phyloP scores from a whole-genome alignment of 129 eudicot species.

The Flaveria bidentis region DNA sequence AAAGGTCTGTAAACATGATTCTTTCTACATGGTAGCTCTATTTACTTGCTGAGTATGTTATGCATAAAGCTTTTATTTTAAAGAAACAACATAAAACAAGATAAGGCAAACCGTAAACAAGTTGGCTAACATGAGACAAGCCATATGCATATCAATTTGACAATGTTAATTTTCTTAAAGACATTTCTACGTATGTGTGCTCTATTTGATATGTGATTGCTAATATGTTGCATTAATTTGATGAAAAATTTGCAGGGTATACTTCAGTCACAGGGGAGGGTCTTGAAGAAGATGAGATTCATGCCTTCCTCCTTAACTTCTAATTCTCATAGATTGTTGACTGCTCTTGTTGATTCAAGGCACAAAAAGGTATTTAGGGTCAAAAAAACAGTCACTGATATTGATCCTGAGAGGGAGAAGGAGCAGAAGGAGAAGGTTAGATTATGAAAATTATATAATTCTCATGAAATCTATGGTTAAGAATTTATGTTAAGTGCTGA shows the following conservation, averaged over 20 bases:
- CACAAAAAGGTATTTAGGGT: slow-evolving; percentile 92
- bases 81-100: slow-evolving; percentile 19
- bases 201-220: slow-evolving; percentile 10
- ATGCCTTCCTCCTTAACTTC: slow-evolving; percentile 98
- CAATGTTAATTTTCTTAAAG: slow-evolving; percentile 1
- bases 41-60: slow-evolving; percentile 9
- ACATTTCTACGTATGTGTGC: slow-evolving; percentile 12
- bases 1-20: slow-evolving; percentile 47
- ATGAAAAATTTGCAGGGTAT: slow-evolving; percentile 62
- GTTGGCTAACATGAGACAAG: background rate
- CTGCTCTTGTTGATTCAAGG: slow-evolving; percentile 96
- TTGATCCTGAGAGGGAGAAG: slow-evolving; percentile 98
- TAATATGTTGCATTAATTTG: slow-evolving; percentile 13
- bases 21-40: slow-evolving; percentile 4
- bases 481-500: background rate
- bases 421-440: slow-evolving; percentile 91
- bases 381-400: slow-evolving; percentile 92
- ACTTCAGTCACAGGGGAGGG: slow-evolving; percentile 93
- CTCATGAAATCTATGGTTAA: background rate
- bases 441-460: slow-evolving; percentile 8
- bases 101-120: background rate
- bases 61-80: background rate
- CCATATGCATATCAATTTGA: slow-evolving; percentile 10
- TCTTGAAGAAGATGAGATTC: slow-evolving; percentile 83
- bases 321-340: slow-evolving; percentile 87